Conservation (phyloP, 805 yeast species). For the Yamadazyma ubonensis region DNA sequence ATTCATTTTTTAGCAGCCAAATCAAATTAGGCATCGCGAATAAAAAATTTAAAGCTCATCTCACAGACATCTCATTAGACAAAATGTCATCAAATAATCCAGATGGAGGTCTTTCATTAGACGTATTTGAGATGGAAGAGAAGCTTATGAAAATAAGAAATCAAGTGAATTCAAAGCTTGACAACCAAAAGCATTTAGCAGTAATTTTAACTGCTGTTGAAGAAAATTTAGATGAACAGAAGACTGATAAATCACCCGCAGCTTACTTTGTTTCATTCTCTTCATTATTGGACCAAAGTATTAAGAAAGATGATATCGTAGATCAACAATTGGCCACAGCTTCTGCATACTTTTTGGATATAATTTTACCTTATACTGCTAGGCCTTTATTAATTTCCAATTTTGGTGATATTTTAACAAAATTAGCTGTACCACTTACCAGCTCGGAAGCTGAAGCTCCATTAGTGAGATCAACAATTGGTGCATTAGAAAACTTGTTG, state of each 20-base stretch:
- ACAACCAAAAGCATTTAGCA: conserved; percentile 84
- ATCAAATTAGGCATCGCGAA: conserved; percentile 6
- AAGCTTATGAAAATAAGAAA: conserved; percentile 65
- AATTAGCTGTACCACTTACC: conserved; percentile 78
- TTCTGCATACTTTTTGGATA: conserved; percentile 77
- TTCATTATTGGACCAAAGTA: conserved; percentile 75
- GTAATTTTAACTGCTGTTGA: conserved; percentile 85
- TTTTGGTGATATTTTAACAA: conserved; percentile 74
- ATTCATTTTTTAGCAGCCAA: conserved; percentile 1
- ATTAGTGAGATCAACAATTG: conserved; percentile 76
- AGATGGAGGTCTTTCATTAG: conserved; percentile 36
- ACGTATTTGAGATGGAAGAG: conserved; percentile 54
- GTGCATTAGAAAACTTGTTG: conserved; percentile 77
- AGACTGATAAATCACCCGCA: conserved; percentile 61
- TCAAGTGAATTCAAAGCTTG: conserved; percentile 76
- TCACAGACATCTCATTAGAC: conserved; percentile 3
- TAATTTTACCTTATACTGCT: conserved; percentile 74
- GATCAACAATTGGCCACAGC: conserved; percentile 70
- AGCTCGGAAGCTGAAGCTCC: conserved; percentile 73
- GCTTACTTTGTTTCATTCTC: conserved; percentile 85
- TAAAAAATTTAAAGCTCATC: conserved; percentile 15
- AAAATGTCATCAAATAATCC: conserved; percentile 25
- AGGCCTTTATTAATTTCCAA: conserved; percentile 65
- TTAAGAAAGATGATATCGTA: conserved; percentile 46
- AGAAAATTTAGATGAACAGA: conserved; percentile 73